Evolutionary conservation across 2,329 filamentous ascomycete species (phyloP), one percentile per base, ranked within the genome.

Genomic region (Thelonectria rubi): DNA sequence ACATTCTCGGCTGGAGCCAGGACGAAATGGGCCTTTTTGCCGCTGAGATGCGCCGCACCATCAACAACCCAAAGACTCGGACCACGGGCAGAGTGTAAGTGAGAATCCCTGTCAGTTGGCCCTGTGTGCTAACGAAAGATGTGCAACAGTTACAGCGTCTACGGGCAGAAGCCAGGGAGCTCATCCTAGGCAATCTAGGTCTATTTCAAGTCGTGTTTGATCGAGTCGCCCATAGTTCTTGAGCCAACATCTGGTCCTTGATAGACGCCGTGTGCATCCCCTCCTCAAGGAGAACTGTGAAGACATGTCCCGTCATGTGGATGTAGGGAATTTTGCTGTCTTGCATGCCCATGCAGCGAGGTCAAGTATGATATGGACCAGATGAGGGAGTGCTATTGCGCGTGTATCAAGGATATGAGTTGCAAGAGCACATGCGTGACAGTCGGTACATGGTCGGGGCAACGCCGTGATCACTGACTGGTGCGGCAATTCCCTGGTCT

Each of bases 11-110:
- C 5, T 71, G 68, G 69, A 68, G 59, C 9, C 51, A 62, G 0
- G 65, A 61, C 9, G 60, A 68, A 21, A 70, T 71, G 68, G 65
- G 69, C 14, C 7, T 69, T 3, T 70, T 70, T 50, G 66, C 58
- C 2, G 62, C 40, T 1, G 68, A 71, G 34, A 71, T 70, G 68
- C 61, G 68, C 5, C 57, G 49, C 14, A 11, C 26, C 2, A 34
- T 71, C 1, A 51, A 61, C 45, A 62, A 68, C 24, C 54, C 58
- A 1, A 71, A 59, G 37, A 69, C 46, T 3, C 66, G 65, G 11
- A 50, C 65, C 5, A 55, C 57, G 1, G 68, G 63, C 7, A 34
- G 42, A 12, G 65, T 71, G 68, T 70, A 62, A 52, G 68, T 64
- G 1, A 2, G 17, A 24, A 15, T 9, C 17, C 7, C 14, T 17